Conservation (phyloP, 495 filamentous ascomycete species). For the Baudoinia panamericana region DNA sequence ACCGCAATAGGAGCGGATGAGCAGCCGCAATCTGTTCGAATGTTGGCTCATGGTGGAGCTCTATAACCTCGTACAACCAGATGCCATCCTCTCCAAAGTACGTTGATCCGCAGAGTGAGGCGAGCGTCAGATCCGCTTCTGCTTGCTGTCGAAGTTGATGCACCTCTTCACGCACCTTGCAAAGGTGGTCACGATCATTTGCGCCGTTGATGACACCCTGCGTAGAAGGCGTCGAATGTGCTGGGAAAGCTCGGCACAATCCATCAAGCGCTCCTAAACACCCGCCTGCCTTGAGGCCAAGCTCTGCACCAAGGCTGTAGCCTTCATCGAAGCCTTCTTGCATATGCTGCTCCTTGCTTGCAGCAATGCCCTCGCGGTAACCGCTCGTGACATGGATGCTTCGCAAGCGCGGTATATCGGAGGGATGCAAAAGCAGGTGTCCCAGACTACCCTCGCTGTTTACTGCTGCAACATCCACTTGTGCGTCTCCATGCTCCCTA, state of each 20-base stretch:
- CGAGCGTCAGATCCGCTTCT: constrained; percentile 45
- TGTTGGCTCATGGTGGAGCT: constrained; percentile 29
- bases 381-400: constrained; percentile 69
- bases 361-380: constrained; percentile 74
- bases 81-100: constrained; percentile 49
- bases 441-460: background rate
- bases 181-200: background rate
- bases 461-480: too few species aligned
- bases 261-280: constrained; percentile 62
- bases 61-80: constrained; percentile 46
- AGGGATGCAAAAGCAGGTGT: constrained; percentile 29
- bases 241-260: constrained; percentile 30
- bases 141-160: constrained; percentile 39
- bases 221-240: background rate
- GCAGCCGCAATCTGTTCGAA: constrained; percentile 42
- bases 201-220: background rate
- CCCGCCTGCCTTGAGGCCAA: constrained; percentile 59
- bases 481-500: too few species aligned
- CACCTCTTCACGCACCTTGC: constrained; percentile 12
- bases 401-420: constrained; percentile 63
- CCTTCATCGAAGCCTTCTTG: constrained; percentile 86
- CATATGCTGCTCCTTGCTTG: constrained; percentile 53
- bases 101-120: constrained; percentile 47
- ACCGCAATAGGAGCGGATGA: constrained; percentile 47
- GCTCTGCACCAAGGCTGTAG: constrained; percentile 60